Percentiles rank a stretch among this genome's conserved stretches.
phyloP scores from a whole-genome alignment of 305 asterid species.

The Striga hermonthica region DNA sequence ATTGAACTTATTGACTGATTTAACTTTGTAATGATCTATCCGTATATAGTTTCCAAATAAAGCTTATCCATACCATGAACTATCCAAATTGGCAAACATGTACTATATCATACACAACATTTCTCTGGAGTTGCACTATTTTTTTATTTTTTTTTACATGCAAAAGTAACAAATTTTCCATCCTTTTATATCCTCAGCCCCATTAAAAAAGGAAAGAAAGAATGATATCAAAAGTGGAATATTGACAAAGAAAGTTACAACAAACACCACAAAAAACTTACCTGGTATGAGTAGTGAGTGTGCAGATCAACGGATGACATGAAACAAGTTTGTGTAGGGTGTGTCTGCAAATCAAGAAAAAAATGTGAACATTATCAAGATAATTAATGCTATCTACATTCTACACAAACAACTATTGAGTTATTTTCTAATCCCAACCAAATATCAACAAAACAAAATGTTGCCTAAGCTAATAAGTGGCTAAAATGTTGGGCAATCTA shows the following conservation, averaged over 20 bases:
- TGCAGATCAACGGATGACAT: conserved; percentile 99
- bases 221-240: neutral
- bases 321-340: conserved; percentile 96
- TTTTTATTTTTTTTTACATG: neutral
- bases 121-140: neutral
- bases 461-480: conserved; percentile 15
- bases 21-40: conserved; percentile 1
- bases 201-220: neutral
- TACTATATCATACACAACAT: neutral
- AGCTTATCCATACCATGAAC: neutral
- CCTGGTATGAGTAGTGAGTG: conserved; percentile 99
- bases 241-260: conserved; percentile 12
- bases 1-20: conserved; percentile 7
- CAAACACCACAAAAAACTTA: conserved; percentile 33
- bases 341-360: conserved; percentile 71
- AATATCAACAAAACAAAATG: conserved; percentile 19
- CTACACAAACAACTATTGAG: neutral
- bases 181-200: conserved; percentile 2
- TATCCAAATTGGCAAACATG: neutral
- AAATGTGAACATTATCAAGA: conserved; percentile 24
- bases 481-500: neutral
- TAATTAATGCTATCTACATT: conserved; percentile 1
- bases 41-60: too few relatives aligned
- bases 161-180: neutral
- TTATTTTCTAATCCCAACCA: neutral